These are phyloP conservation scores for Oryza meridionalis DNA, from an alignment of 176 grass and related monocot species.

Conservation along the genomic window DNA sequence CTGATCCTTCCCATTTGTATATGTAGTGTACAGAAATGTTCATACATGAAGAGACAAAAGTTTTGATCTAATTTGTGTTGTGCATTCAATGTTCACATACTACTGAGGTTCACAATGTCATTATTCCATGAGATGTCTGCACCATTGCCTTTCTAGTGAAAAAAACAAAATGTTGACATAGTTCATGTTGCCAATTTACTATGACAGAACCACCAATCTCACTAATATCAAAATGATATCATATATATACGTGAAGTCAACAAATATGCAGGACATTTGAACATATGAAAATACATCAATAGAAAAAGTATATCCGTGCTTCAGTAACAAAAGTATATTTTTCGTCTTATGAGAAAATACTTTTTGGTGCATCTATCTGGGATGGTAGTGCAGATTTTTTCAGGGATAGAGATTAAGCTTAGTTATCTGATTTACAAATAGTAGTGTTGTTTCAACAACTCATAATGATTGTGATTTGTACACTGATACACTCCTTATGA, in stretches of 20 bases:
- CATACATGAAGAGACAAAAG: slow-evolving; percentile 27
- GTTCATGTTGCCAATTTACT: slow-evolving; percentile 10
- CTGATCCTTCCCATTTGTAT: not conserved
- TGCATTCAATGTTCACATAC: not conserved
- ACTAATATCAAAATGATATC: not conserved
- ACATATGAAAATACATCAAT: not conserved
- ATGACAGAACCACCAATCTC: slow-evolving; percentile 1
- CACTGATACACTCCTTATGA: slow-evolving; percentile 9
- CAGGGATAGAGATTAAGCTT: not conserved
- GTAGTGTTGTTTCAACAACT: not conserved
- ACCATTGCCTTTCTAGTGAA: not conserved
- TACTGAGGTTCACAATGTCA: not conserved
- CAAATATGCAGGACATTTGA: slow-evolving; percentile 4
- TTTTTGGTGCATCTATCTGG: not conserved
- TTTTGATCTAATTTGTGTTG: slow-evolving; percentile 36
- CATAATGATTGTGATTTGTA: slow-evolving; percentile 7
- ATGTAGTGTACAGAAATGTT: slow-evolving; percentile 36
- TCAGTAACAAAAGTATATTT: not conserved
- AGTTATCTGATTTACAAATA: slow-evolving; percentile 28
- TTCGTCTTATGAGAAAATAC: not conserved
- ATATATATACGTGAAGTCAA: not conserved
- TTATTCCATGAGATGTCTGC: not conserved
- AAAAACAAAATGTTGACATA: slow-evolving; percentile 35
- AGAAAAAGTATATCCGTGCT: slow-evolving; percentile 12
- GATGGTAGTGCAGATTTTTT: not conserved